Evolutionary conservation across 441 rosid genomes (phyloP), one percentile per base, ranked within the genome.

Genomic region (Bocquillonia castaneifolia): DNA sequence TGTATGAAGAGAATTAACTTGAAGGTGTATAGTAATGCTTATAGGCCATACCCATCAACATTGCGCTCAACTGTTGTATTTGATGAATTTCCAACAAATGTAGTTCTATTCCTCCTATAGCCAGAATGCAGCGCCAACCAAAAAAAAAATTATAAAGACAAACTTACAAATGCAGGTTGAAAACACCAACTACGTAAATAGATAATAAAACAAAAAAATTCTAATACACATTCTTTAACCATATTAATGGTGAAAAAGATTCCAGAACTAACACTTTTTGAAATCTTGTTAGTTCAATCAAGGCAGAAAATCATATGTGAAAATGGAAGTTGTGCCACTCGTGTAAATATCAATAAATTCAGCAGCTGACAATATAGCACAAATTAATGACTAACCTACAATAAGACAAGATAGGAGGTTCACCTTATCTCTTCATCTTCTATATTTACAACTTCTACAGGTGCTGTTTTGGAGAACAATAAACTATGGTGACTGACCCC

Each of bases 401-500:
- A 48, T 13, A 23, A 13, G 9, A n/a, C 26, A 62, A 7, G 17
- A 3, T 12, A 22, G n/a, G 45, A 39, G 28, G 44, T 68, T 76
- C 50, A 91, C 97, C 96, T 79, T 65, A 67, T 74, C 51, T 79
- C 88, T 69, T 83, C 88, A 22, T 74, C 89, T 70, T 87, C 97
- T n/a, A 84, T 84, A 48, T 78, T 79, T 39, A 74, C 89, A 62
- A 78, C 84, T 73, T 83, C 83, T 48, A 81, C 78, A 28, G 89
- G 91, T 69, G 88, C 86, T 18, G 90, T 76, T 79, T 91, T 94
- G 40, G 99, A 94, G 86, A 89, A 91, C 63, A 94, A 90, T 69
- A 94, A 76, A 73, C 96, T 94, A 76, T 94, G 99, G 74, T 94
- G 88, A 73, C 99, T 93, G 51, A 93, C 92, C 67, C 97, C 99